phyloP scores from a whole-genome alignment of 768 basidiomycete genomes.

The Auriculariales sp. region DNA sequence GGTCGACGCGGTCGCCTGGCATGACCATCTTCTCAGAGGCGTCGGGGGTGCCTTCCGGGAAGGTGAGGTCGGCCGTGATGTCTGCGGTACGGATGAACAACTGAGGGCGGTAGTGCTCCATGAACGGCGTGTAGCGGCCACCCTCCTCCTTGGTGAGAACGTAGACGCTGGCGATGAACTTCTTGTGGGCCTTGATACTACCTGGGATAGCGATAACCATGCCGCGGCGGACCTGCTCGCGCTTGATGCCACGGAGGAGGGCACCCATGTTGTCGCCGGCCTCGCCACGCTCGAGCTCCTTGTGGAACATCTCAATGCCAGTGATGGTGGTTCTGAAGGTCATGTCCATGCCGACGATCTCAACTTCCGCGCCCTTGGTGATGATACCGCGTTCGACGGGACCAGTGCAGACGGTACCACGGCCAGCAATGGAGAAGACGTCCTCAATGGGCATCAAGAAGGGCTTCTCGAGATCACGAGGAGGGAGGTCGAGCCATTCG shows the following conservation, averaged over 20 bases:
- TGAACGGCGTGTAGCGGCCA: constrained; percentile 84
- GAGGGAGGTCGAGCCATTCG: constrained; percentile 85
- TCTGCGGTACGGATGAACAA: constrained; percentile 94
- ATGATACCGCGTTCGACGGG: constrained; percentile 88
- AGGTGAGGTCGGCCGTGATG: constrained; percentile 69
- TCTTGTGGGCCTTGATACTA: constrained; percentile 85
- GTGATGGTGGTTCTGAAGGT: constrained; percentile 85
- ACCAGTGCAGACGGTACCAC: constrained; percentile 95
- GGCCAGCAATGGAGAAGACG: constrained; percentile 94
- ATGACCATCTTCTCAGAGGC: constrained; percentile 90
- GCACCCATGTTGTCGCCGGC: constrained; percentile 99
- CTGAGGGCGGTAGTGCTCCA: constrained; percentile 88
- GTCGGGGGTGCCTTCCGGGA: constrained; percentile 73
- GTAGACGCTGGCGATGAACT: constrained; percentile 90
- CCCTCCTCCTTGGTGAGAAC: constrained; percentile 82
- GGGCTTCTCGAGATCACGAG: constrained; percentile 92
- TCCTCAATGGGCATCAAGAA: constrained; percentile 96
- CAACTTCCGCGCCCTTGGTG: constrained; percentile 84
- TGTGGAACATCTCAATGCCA: constrained; percentile 99
- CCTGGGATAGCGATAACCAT: constrained; percentile 84
- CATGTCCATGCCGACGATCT: constrained; percentile 76
- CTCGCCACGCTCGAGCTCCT: constrained; percentile 94
- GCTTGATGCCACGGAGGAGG: constrained; percentile 90
- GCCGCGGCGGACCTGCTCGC: constrained; percentile 88
- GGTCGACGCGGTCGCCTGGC: constrained; percentile 96